Evolutionary conservation across 2,329 filamentous ascomycete species (phyloP).

Genomic region (Aspergillus arachidicola): DNA sequence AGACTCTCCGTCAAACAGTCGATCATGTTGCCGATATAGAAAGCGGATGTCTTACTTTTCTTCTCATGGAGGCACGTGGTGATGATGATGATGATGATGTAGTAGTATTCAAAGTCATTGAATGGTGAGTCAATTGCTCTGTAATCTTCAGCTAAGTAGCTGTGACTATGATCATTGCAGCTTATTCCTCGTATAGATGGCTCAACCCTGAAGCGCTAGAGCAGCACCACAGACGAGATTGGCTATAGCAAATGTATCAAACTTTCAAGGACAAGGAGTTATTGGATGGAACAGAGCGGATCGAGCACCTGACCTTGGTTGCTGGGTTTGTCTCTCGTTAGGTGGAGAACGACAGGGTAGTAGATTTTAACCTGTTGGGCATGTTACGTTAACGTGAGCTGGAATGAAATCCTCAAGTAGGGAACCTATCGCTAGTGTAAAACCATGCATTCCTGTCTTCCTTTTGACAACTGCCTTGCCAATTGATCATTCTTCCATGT

Average conservation of each 20-base stretch:
- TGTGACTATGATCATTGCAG: no score
- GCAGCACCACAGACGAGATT: slow-evolving; percentile 2
- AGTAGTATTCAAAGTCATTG: no score
- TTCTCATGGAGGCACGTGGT: no score
- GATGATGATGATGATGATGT: no score
- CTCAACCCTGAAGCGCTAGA: neutral
- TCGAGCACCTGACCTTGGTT: slow-evolving; percentile 7
- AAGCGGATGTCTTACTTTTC: no score
- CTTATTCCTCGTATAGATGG: slow-evolving; percentile 2
- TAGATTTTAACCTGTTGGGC: neutral
- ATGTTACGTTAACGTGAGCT: neutral
- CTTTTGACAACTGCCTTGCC: neutral
- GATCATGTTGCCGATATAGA: no score
- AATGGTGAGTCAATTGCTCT: no score
- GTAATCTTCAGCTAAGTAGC: neutral
- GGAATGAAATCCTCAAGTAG: neutral
- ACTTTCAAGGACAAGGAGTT: slow-evolving; percentile 1
- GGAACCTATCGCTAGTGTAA: neutral
- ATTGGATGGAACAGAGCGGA: slow-evolving; percentile 3
- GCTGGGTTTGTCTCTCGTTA: slow-evolving; percentile 3
- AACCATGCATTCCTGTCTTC: neutral
- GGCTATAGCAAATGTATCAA: slow-evolving; percentile 6
- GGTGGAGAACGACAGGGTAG: neutral
- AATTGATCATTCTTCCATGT: no score
- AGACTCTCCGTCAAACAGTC: no score